A percentile compares a stretch with the other conserved stretches of the same genome.
Conservation (phyloP, 2,329 filamentous ascomycete species). For the Fusarium sp. region DNA sequence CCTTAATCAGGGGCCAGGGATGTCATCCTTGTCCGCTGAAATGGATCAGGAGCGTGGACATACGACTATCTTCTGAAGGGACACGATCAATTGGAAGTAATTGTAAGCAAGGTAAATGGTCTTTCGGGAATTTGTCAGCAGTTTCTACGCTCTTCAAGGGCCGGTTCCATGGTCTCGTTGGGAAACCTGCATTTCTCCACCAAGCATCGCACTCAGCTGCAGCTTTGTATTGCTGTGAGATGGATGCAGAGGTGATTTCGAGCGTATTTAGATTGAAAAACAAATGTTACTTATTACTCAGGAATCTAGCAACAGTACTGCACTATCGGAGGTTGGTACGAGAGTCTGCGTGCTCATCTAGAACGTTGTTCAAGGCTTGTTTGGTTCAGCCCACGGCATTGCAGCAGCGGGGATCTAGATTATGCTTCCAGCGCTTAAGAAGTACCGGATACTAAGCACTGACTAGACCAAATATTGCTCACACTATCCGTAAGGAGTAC, state of each 20-base stretch:
- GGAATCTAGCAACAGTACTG: neutral
- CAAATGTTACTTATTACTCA: neutral
- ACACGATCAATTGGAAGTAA: constrained; percentile 58
- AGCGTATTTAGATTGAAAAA: no score
- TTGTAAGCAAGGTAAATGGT: constrained; percentile 59
- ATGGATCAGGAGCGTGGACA: constrained; percentile 54
- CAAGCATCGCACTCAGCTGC: constrained; percentile 65
- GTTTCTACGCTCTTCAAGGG: neutral
- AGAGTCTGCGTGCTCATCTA: neutral
- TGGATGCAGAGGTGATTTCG: no score
- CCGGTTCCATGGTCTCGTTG: constrained; percentile 48
- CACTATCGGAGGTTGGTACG: neutral
- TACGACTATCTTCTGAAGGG: constrained; percentile 56
- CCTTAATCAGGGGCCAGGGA: constrained; percentile 62
- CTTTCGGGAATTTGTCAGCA: neutral
- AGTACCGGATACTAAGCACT: neutral
- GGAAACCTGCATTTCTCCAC: constrained; percentile 63
- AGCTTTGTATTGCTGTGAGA: constrained; percentile 50
- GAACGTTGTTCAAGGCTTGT: neutral
- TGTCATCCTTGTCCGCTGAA: constrained; percentile 67
- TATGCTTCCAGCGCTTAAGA: neutral
- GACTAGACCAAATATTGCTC: neutral
- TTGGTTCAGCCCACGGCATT: neutral
- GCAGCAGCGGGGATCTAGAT: neutral
- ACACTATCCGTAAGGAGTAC: no score